Percentiles rank a stretch among this genome's conserved stretches.
phyloP scores from a whole-genome alignment of 345 rosid genomes.

The Adansonia digitata region DNA sequence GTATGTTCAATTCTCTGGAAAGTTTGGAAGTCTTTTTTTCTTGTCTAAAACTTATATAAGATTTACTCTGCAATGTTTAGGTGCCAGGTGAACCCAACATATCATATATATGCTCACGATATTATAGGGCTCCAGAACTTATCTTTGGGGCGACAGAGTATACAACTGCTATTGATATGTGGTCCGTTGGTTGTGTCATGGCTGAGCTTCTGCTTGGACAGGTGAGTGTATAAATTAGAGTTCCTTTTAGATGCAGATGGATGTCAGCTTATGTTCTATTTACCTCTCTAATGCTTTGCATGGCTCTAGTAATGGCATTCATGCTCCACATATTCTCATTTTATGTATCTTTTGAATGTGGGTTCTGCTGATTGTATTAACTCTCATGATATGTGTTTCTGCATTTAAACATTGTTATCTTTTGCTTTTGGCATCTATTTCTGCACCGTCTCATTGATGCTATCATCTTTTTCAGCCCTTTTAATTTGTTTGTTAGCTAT shows the following conservation, averaged over 20 bases:
- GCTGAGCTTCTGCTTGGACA: conserved; percentile 95
- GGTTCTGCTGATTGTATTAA: background rate
- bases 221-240: conserved; percentile 28
- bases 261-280: background rate
- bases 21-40: conserved; percentile 6
- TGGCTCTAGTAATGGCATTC: background rate
- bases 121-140: conserved; percentile 98
- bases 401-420: background rate
- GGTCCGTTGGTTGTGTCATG: conserved; percentile 97
- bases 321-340: background rate
- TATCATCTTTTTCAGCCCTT: background rate
- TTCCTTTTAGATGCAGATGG: background rate
- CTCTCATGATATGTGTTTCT: background rate
- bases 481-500: background rate
- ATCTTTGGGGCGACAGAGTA: conserved; percentile 97
- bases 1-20: conserved; percentile 37
- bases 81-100: conserved; percentile 97
- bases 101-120: conserved; percentile 94
- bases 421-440: background rate
- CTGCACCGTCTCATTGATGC: background rate
- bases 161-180: conserved; percentile 93
- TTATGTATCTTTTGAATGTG: background rate
- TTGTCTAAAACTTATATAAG: conserved; percentile 7
- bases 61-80: conserved; percentile 33
- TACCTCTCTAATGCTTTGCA: conserved; percentile 10